phyloP scores from a whole-genome alignment of 2,329 filamentous ascomycete species.

The Aspergillus pseudoterreus region DNA sequence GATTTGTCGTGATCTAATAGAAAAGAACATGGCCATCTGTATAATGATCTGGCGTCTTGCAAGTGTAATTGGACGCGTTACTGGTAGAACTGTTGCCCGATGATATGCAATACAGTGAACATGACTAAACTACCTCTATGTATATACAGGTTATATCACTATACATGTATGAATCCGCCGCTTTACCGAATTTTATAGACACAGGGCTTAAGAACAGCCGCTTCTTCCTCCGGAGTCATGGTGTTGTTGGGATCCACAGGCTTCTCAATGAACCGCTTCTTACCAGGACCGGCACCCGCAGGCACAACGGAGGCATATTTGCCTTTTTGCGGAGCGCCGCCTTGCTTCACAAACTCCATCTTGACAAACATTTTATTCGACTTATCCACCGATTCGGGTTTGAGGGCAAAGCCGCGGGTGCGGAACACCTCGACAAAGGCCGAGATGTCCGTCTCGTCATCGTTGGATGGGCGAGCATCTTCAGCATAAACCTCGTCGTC shows the following conservation, averaged over 20 bases:
- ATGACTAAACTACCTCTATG: not conserved
- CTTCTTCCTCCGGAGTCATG: conserved; percentile 57
- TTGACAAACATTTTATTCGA: conserved; percentile 98
- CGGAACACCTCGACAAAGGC: conserved; percentile 81
- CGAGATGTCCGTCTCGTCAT: conserved; percentile 76
- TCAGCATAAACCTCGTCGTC: conserved; percentile 54
- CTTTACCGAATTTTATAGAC: conserved; percentile 82
- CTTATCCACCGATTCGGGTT: conserved; percentile 70
- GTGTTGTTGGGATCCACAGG: conserved; percentile 52
- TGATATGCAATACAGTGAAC: conserved; percentile 3
- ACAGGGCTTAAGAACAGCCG: conserved; percentile 84
- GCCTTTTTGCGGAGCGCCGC: conserved; percentile 63
- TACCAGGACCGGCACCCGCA: conserved; percentile 31
- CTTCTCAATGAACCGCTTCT: conserved; percentile 57
- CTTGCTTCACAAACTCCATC: conserved; percentile 90
- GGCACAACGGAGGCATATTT: conserved; percentile 55
- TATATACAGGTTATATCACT: conserved; percentile 1
- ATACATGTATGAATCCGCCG: not conserved
- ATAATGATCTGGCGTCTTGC: conserved; percentile 14
- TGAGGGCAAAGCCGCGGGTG: conserved; percentile 79
- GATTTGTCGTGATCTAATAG: conserved; percentile 24
- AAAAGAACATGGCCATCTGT: conserved; percentile 24
- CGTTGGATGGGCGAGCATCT: conserved; percentile 50
- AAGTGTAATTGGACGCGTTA: not conserved
- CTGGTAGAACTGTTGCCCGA: not conserved